Base-by-base conservation (phyloP, 192 early-diverging fungal species). In the Mortierella hygrophila region DNA sequence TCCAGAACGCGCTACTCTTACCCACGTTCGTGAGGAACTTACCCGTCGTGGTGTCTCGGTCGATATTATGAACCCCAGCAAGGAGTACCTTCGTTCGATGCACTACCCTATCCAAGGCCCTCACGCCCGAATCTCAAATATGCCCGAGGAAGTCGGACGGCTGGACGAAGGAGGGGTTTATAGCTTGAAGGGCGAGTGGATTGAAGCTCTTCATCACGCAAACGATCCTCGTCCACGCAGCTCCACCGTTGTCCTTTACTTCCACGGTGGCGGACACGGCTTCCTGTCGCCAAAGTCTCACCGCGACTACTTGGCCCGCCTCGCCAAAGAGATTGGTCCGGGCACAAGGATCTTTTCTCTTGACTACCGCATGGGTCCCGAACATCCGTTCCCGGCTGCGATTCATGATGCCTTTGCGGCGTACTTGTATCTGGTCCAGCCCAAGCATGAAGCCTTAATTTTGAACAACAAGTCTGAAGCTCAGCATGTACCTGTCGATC, bases 281-380 rank as follows among this genome's bases (percentile, higher is more conserved):
- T 77, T 85, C 49, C 44, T 76, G 0, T 85, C 83, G 9, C 83
- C 83, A 32, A 70, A 60, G 3, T 79, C 78, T 20, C 83, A 85
- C 54, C 78, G 78, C 13, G 46, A 85, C 23, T 77, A 73, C 8
- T 6, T 79, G 3, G 46, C 44, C 26, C 57, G 78, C 5, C 32
- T 85, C 0, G 83, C 83, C 3, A 79, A 65, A 37, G 70, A 77
- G 26, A 71, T 85, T 32, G 83, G 83, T 11, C 83, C 83, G 6
- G 83, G 83, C 0, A 80, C 83, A 0, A 71, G 83, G 21, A 35
- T 85, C 16, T 80, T 85, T 52, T 85, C 88, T 16, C 82, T 96
- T 52, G 93, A 94, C 78, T 99, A 99, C 85, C 90, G 97, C 4
- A 87, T 98, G 44, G 93, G 96, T 0, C 98, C 98, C 0, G 93